A percentile compares a stretch with the other conserved stretches of the same genome.
These are phyloP conservation scores for Tephrocybe rancida DNA, from an alignment of 768 basidiomycete genomes.

Conservation along the genomic window DNA sequence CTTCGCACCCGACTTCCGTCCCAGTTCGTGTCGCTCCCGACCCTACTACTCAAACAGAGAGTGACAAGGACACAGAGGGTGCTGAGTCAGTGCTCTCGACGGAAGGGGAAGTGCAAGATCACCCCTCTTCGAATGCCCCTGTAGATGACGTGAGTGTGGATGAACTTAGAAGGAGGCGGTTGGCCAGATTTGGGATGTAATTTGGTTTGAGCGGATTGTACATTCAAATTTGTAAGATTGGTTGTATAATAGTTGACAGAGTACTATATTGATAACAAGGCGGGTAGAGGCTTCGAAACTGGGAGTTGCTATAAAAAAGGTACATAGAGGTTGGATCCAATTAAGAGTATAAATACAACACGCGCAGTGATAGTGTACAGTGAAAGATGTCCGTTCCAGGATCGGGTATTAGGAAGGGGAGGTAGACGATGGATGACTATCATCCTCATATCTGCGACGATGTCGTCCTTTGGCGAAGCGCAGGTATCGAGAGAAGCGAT, in stretches of 20 bases:
- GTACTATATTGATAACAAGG: too few relatives aligned
- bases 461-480: conserved; percentile 48
- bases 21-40: not conserved
- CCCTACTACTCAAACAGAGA: conserved; percentile 1
- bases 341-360: too few relatives aligned
- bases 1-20: conserved; percentile 6
- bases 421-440: conserved; percentile 33
- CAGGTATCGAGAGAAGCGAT: conserved; percentile 60
- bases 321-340: too few relatives aligned
- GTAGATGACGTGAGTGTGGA: conserved; percentile 54
- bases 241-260: too few relatives aligned
- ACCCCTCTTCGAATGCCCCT: conserved; percentile 23
- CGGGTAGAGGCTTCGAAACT: too few relatives aligned
- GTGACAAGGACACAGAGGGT: conserved; percentile 30
- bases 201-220: not conserved
- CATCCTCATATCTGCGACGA: conserved; percentile 26
- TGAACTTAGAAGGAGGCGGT: conserved; percentile 63
- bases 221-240: not conserved
- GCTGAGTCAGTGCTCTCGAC: conserved; percentile 40
- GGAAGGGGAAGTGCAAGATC: conserved; percentile 27
- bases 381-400: conserved; percentile 1
- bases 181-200: conserved; percentile 65
- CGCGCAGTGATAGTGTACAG: too few relatives aligned
- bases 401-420: conserved; percentile 17
- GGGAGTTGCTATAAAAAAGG: too few relatives aligned